These are phyloP conservation scores for Penicillium coffeae DNA, from an alignment of 495 filamentous ascomycete genomes.

Conservation along the genomic window DNA sequence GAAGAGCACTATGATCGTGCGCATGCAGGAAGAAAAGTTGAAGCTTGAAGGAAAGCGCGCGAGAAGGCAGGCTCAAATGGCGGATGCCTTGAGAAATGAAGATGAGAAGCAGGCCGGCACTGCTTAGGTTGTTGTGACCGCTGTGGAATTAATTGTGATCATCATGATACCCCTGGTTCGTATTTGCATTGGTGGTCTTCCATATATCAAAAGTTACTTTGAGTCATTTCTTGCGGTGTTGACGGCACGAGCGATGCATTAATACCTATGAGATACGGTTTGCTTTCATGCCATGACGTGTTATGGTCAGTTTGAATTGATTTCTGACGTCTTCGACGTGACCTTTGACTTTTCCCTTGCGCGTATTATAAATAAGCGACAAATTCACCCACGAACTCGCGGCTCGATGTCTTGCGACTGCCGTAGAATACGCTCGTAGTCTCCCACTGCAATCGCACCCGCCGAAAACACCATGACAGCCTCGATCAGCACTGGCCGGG, in stretches of 20 bases:
- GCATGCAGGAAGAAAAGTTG: constrained; percentile 67
- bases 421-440: constrained; percentile 54
- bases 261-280: not conserved
- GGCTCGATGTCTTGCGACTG: constrained; percentile 34
- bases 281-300: not conserved
- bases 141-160: too few species aligned
- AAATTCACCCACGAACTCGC: constrained; percentile 2
- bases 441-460: constrained; percentile 56
- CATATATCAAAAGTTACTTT: too few species aligned
- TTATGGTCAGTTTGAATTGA: not conserved
- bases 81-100: constrained; percentile 7
- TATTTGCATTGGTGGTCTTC: too few species aligned
- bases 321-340: too few species aligned
- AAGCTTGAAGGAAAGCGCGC: constrained; percentile 50
- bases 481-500: constrained; percentile 48
- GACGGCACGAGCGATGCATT: constrained; percentile 2
- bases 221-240: not conserved
- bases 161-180: too few species aligned
- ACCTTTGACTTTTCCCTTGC: too few species aligned
- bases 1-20: constrained; percentile 60
- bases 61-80: constrained; percentile 5
- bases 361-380: not conserved
- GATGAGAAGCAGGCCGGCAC: constrained; percentile 14
- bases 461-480: constrained; percentile 65
- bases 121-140: constrained; percentile 11